Base-by-base conservation (phyloP, 371 early-diverging fungal genomes). In the Zychaea mexicana region DNA sequence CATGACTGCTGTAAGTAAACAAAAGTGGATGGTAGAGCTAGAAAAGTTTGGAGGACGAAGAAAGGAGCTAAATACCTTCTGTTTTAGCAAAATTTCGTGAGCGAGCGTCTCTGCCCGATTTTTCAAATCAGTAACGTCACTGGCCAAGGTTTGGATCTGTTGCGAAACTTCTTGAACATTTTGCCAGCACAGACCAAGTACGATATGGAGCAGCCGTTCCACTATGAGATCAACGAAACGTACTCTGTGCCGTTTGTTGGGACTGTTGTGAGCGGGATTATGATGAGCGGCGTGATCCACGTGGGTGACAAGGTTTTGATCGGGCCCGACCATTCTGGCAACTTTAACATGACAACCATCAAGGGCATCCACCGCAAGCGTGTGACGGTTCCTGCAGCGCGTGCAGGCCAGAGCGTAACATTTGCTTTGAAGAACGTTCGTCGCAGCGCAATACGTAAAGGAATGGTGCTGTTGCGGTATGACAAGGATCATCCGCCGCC, bases 121-220 rank as follows among this genome's bases (percentile, higher is more conserved):
- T 96, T 96, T 76, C 90, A 93, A 71, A 89, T 96, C 24, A 92
- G 92, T 66, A 96, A 95, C 67, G 93, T 96, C n/a, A 92, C 92
- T 12, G 97, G 96, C 19, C 88, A 89, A 65, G 95, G 95, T 0
- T 70, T 96, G 36, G 92, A 91, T 67, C 56, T 88, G n/a, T 83
- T 96, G 60, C 87, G 87, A 61, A 84, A 85, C 60, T 96, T 95
- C 72, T 75, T 96, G 60, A 96, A 96, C 62, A 74, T 94, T 2
- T 70, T 96, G 56, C 93, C 92, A 2, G 82, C 87, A 13, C 79
- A 88, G 47, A 79, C 84, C 46, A 81, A 85, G 58, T 92, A 90
- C 70, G 87, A 91, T 62, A 70, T 72, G 26, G 77, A 79, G 6
- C 71, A 85, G 31, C 88, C 84, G 4, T 87, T 90, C 56, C 92